Evolutionary conservation across 1,284 basidiomycete species (phyloP).

Genomic region (Ustilago xerochloae): DNA sequence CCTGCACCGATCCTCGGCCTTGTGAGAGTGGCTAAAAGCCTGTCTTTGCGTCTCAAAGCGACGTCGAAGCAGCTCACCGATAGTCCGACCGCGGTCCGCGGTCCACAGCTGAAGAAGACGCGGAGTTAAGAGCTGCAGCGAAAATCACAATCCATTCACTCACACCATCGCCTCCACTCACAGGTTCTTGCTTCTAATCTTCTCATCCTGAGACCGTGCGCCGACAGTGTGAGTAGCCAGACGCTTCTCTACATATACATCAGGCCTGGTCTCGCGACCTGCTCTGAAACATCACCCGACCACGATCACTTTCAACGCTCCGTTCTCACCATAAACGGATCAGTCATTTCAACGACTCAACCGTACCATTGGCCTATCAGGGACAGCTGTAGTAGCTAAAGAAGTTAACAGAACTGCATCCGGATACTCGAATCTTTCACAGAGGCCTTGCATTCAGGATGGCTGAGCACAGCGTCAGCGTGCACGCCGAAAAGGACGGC

Average conservation of each 20-base stretch:
- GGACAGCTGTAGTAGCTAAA: not conserved
- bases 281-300: not conserved
- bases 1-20: no score
- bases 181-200: not conserved
- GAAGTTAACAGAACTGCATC: not conserved
- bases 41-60: no score
- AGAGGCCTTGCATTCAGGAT: not conserved
- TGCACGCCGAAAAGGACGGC: conserved; percentile 73
- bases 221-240: not conserved
- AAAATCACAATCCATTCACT: not conserved
- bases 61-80: no score
- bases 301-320: no score
- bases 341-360: no score
- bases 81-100: no score
- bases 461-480: conserved; percentile 39
- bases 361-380: no score
- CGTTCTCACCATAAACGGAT: no score
- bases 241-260: not conserved
- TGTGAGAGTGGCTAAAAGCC: no score
- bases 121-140: conserved; percentile 8
- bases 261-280: not conserved
- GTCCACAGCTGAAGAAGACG: not conserved
- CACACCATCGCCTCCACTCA: conserved; percentile 3
- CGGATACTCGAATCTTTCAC: not conserved
- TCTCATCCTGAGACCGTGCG: conserved; percentile 7